Evolutionary conservation across 805 yeast species (phyloP), one percentile per base, ranked within the genome.

Genomic region (Yarrowia bubula): DNA sequence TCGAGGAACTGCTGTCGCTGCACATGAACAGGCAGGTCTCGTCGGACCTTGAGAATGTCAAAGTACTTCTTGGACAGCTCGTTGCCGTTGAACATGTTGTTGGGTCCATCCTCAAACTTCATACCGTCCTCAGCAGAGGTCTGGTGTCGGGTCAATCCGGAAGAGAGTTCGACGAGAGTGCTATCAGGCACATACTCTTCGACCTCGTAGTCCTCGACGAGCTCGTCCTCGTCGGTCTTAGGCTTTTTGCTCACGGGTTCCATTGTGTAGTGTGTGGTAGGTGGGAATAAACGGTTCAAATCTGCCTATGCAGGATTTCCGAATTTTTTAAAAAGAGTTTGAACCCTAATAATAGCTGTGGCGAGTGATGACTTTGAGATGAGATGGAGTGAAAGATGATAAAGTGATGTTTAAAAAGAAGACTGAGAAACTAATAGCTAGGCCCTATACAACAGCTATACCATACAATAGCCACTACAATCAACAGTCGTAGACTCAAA

Each of bases 21-120:
- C 33, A 92, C 85, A 77, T 93, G 97, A 18, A 95, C 98, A 1
- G 99, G 99, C 67, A 95, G 81, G 68, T 90, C 89, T 69, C 96
- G 84, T 77, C 99, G 85, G 31, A 81, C 83, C 71, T 84, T 85
- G 67, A 95, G 80, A 67, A 95, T 95, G 68, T 85, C 89, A 70
- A 86, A 83, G 76, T 95, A 95, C 71, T 86, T 84, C 64, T 84
- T 77, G 7, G 88, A 75, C 70, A 88, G 86, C 17, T 73, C 69
- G 10, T 76, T 69, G 11, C 95, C 96, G 0, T 92, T 90, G 78
- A 95, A 93, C 6, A 97, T 95, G 73, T 93, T 95, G 32, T 69
- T 69, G 0, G 78, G 75, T 0, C 86, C 89, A 67, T 77, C 75
- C 68, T 78, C 81, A 3, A 73, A 75, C 33, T 67, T 70, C 53